Evolutionary conservation across 2,329 filamentous ascomycete species (phyloP).

Genomic region (Exophiala sideris): DNA sequence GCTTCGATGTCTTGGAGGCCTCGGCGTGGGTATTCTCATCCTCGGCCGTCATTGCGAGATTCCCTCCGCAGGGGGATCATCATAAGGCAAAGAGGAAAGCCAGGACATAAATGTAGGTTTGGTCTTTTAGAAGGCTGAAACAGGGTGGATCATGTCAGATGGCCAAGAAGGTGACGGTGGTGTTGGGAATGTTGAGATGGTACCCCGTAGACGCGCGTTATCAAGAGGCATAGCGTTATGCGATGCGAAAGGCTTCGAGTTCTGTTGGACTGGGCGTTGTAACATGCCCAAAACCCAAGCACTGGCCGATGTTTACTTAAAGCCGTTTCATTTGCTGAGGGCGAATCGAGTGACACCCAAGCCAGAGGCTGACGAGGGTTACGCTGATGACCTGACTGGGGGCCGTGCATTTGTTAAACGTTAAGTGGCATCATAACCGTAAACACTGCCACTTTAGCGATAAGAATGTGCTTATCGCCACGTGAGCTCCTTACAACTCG

Average conservation of each 20-base stretch:
- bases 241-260: background rate
- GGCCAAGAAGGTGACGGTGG: background rate
- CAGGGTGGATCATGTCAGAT: conserved; percentile 11
- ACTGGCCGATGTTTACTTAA: background rate
- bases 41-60: conserved; percentile 23
- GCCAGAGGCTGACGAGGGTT: background rate
- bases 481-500: background rate
- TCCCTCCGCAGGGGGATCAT: conserved; percentile 9
- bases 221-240: background rate
- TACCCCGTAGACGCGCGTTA: background rate
- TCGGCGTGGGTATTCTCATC: conserved; percentile 16
- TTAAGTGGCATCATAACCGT: too few relatives aligned
- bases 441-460: background rate
- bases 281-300: background rate
- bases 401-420: background rate
- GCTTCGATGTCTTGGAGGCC: conserved; percentile 17
- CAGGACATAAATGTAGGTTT: background rate
- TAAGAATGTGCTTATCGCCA: background rate
- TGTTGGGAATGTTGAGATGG: conserved; percentile 7
- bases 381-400: background rate
- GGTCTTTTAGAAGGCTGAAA: conserved; percentile 11
- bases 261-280: too few relatives aligned
- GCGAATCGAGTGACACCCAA: background rate
- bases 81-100: conserved; percentile 2
- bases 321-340: background rate